Base-by-base conservation (phyloP, 1,284 basidiomycete genomes). In the Ganoderma meredithae region DNA sequence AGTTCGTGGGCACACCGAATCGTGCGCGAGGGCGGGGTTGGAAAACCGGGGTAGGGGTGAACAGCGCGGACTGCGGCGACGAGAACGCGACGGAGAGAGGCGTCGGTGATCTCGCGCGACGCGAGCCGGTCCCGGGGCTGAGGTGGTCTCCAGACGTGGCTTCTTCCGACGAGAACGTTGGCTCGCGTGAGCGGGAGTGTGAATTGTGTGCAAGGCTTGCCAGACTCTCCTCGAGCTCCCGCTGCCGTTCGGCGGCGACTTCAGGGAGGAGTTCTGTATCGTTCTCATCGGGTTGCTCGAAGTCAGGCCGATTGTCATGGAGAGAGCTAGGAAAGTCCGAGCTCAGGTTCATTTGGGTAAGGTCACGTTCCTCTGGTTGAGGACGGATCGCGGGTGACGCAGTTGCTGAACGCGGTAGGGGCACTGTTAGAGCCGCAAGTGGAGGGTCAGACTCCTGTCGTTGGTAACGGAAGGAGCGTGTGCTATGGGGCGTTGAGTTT, bases 91-190 rank as follows among this genome's bases (percentile, higher is more conserved):
- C 68, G 6, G 88, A 88, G 49, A 82, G 79, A 2, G 81, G 70
- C 2, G 73, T 71, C 0, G 76, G 78, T 3, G 79, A 79, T 3
- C 71, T 72, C 27, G 72, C 65, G 25, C 67, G 63, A n/a, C 65
- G 69, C 17, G 62, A 69, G 8, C 67, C 64, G 13, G 63, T 65
- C 9, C 62, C 70, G 39, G 65, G 13, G 67, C 65, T 49, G 64
- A 66, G 41, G 52, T 72, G 44, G 71, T 75, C 4, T 64, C 63
- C 62, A 25, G 44, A 39, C 1, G 67, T 68, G 0, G 74, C 76
- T 39, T 79, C 81, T 60, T 81, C 89, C 7, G 91, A 91, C 0
- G 90, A 91, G 74, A 92, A 92, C 0, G 90, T 92, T 4, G 88
- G 88, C 61, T 91, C 89, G 47, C 80, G 68, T 7, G 65, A 69